A percentile compares a stretch with the other conserved stretches of the same genome.
phyloP scores from a whole-genome alignment of 2,329 filamentous ascomycete genomes.

The Aspergillus fumigatiaffinis region DNA sequence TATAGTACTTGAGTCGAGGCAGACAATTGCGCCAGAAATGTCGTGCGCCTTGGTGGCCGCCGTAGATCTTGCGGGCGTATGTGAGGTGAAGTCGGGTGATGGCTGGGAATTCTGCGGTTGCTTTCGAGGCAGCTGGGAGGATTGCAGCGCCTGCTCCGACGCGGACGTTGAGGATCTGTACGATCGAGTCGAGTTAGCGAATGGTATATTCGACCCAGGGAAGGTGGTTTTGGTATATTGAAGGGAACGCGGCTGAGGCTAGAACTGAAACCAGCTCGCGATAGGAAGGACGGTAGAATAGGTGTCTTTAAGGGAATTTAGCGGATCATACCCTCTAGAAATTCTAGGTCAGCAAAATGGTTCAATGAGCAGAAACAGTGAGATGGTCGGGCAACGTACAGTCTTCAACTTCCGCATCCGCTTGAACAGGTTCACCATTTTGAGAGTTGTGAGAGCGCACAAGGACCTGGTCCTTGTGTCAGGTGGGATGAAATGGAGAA shows the following conservation, averaged over 20 bases:
- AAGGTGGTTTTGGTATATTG: neutral
- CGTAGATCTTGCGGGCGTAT: constrained; percentile 42
- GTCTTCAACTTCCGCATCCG: constrained; percentile 71
- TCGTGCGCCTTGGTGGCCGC: constrained; percentile 50
- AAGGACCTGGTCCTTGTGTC: neutral
- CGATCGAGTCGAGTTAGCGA: neutral
- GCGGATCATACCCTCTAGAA: constrained; percentile 25
- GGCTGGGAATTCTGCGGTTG: constrained; percentile 33
- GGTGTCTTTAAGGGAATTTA: neutral
- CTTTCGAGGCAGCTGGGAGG: constrained; percentile 52
- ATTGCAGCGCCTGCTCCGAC: constrained; percentile 79
- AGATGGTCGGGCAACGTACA: constrained; percentile 49
- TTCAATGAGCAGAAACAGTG: constrained; percentile 1
- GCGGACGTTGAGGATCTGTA: constrained; percentile 68
- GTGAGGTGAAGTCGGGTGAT: constrained; percentile 43
- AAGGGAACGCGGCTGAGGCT: neutral
- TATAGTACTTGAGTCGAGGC: constrained; percentile 88
- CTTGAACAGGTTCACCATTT: constrained; percentile 50
- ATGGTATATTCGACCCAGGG: neutral
- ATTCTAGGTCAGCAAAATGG: constrained; percentile 7
- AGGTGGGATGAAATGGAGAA: neutral
- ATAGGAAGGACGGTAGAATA: neutral
- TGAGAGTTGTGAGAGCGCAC: constrained; percentile 16
- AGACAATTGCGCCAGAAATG: constrained; percentile 86
- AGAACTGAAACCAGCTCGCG: neutral